Percentiles rank a stretch among this genome's conserved stretches.
Evolutionary conservation across 106 monocot species (phyloP).

Genomic region (Dendrobium chrysotoxum): DNA sequence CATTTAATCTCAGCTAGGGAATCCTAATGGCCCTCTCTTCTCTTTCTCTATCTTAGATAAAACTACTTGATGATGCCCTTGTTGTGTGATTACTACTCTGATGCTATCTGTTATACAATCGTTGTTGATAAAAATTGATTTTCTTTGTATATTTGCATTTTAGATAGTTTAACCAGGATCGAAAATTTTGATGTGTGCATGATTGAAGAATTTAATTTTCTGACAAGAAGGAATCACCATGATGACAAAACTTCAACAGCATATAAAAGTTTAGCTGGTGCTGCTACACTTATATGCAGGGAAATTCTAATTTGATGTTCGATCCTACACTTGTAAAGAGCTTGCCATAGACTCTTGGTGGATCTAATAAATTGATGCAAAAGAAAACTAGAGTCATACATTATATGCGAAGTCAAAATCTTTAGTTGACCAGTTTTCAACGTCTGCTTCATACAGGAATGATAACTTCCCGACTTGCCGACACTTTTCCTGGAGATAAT

Average conservation of each 20-base stretch:
- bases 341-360: neutral
- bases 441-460: conserved; percentile 66
- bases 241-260: neutral
- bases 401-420: conserved; percentile 79
- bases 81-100: too few relatives aligned
- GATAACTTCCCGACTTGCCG: conserved; percentile 45
- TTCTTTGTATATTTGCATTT: too few relatives aligned
- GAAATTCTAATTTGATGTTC: neutral
- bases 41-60: neutral
- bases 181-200: too few relatives aligned
- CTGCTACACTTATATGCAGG: neutral
- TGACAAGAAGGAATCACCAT: too few relatives aligned
- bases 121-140: too few relatives aligned
- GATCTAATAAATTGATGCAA: neutral
- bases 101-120: too few relatives aligned
- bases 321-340: neutral
- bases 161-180: too few relatives aligned
- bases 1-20: neutral
- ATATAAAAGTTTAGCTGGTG: neutral
- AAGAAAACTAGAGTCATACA: conserved; percentile 6
- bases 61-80: too few relatives aligned
- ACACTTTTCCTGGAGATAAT: conserved; percentile 43
- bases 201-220: too few relatives aligned
- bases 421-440: conserved; percentile 69
- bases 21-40: neutral